Evolutionary conservation across 129 eudicot species (phyloP), one percentile per base, ranked within the genome.

Genomic region (Sambucus nigra): DNA sequence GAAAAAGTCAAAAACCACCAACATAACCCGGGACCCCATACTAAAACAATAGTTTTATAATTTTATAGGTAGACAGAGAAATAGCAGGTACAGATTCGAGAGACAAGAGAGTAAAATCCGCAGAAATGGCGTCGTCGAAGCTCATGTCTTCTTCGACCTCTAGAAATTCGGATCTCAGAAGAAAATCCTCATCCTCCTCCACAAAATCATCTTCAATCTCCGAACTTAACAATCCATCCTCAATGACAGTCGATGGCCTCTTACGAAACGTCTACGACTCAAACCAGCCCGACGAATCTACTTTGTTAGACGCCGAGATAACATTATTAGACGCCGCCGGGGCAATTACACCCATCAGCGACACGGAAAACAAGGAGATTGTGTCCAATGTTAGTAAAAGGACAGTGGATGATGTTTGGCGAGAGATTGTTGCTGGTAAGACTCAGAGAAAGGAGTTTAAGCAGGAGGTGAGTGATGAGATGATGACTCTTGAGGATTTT

Each of bases 401-500:
- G 74, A 83, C 79, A 21, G 94, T 65, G 61, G 94, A 87, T 42
- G 96, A 87, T 41, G 94, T 80, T 39, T 80, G 94, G 96, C 75
- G 77, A 64, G 94, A 76, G 79, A 77, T 87, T 26, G 84, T 87
- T 59, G 83, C 55, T 8, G 81, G 84, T 47, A 57, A 74, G 66
- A 75, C 65, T 24, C 41, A 17, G 73, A 66, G 59, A 31, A 65
- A 18, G 7, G 62, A 51, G 61, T 73, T 69, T 33, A 83, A 83
- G 59, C 63, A 74, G 71, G 79, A 77, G 79, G 77, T 73, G 23
- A 60, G 63, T 8, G 70, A 67, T 20, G 94, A 77, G 80, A 58
- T 88, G 80, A 83, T 88, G 94, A 80, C 92, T 15, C 20, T 88
- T 61, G 94, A 88, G 71, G 97, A 77, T 65, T 88, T 84, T 61